Percentiles rank a stretch among this genome's conserved stretches.
These are phyloP conservation scores for Plenodomus biglobosus DNA, from an alignment of 2,329 filamentous ascomycete genomes.

Conservation along the genomic window DNA sequence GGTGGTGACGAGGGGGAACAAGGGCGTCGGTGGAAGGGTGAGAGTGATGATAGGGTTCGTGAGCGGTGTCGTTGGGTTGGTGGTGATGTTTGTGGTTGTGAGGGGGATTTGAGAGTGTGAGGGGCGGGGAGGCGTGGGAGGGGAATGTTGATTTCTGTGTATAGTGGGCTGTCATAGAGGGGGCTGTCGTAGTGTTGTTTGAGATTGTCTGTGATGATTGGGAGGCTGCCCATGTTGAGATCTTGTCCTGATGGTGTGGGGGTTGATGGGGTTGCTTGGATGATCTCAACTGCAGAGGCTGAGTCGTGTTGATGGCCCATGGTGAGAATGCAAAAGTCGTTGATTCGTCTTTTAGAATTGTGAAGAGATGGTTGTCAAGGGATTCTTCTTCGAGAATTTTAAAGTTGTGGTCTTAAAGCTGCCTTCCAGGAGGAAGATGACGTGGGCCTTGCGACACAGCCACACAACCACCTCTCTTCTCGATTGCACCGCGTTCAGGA, in stretches of 20 bases:
- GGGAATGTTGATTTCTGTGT: constrained; percentile 41
- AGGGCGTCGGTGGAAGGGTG: constrained; percentile 24
- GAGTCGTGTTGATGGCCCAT: background rate
- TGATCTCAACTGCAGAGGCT: background rate
- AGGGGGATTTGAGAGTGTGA: background rate
- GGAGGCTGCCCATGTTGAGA: background rate
- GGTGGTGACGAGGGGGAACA: constrained; percentile 22
- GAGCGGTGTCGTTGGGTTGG: constrained; percentile 13
- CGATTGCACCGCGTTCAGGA: no score
- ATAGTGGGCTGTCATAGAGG: constrained; percentile 33
- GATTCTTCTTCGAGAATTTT: background rate
- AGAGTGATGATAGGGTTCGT: constrained; percentile 27
- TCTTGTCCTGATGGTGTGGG: background rate
- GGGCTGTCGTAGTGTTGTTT: constrained; percentile 21
- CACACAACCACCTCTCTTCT: background rate
- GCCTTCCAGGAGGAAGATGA: background rate
- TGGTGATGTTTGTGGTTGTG: constrained; percentile 8
- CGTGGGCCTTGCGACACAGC: background rate
- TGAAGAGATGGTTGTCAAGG: background rate
- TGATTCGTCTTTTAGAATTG: background rate
- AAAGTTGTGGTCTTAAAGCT: background rate
- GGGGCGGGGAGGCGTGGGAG: constrained; percentile 25
- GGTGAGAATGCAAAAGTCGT: background rate
- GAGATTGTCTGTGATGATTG: background rate
- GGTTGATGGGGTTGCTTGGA: background rate